Percentiles rank a stretch among this genome's conserved stretches.
Conservation (phyloP, 148 eudicot genomes). For the Limonium bicolor region DNA sequence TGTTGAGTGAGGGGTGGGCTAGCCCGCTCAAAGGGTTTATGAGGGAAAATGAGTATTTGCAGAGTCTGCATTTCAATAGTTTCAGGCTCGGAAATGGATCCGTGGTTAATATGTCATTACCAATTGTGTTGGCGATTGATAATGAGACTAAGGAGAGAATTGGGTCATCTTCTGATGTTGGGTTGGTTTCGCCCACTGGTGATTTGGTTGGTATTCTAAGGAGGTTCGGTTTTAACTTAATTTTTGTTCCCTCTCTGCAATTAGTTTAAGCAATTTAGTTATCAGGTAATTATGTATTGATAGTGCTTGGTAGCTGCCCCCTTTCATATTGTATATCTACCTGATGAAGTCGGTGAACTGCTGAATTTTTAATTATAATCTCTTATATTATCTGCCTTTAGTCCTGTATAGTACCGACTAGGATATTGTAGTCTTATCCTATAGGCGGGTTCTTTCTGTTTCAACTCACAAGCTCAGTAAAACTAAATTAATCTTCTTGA, state of each 20-base stretch:
- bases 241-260: not conserved
- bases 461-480: no score
- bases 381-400: no score
- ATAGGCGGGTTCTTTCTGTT: no score
- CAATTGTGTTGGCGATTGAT: conserved; percentile 79
- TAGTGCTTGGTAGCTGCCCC: not conserved
- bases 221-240: conserved; percentile 33
- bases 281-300: not conserved
- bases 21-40: conserved; percentile 79
- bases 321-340: not conserved
- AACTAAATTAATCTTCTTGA: no score
- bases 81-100: conserved; percentile 54
- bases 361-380: no score
- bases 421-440: no score
- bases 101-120: conserved; percentile 81
- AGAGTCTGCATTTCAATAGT: conserved; percentile 81
- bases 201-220: conserved; percentile 54
- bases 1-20: conserved; percentile 91
- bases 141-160: conserved; percentile 41
- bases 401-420: no score
- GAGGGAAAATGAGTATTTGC: conserved; percentile 84
- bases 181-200: conserved; percentile 43
- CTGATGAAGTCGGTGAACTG: no score
- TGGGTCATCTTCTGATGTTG: conserved; percentile 40
- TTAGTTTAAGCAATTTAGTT: not conserved